Base-by-base conservation (phyloP, 2,329 filamentous ascomycete species). In the Didymella sp. region DNA sequence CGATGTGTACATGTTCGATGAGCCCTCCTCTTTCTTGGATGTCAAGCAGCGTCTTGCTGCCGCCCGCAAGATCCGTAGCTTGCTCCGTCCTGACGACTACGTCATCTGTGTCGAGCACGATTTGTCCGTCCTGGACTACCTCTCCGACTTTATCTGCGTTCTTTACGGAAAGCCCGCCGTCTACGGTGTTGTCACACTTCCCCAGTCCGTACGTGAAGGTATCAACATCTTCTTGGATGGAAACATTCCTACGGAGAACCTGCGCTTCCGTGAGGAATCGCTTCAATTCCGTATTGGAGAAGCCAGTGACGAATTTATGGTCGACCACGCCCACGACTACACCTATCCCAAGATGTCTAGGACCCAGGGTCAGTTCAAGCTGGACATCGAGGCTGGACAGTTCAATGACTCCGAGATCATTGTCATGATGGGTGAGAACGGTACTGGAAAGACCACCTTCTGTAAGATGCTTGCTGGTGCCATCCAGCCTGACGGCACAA, bases 341-440 rank as follows among this genome's bases (percentile, higher is more conserved):
- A 81, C 79, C 58, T 99, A 98, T 77, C 94, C 95, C 31, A 81
- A 81, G 50, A 96, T 99, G 92, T 84, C 91, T 77, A 98, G 98
- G 85, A 95, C 90, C 0, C 84, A 98, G 33, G 95, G 93, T 59
- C 85, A 84, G 76, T 99, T 99, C 85, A 87, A 90, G 70, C 86
- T 99, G 47, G 85, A 79, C 56, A 88, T 99, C 64, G 90, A 98
- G 43, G 56, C 85, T 22, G 95, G 96, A 68, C 84, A 89, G 59
- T 99, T 99, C 76, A 98, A 95, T 19, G 94, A 99, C 77, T 99
- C 95, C 0, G 95, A 99, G 76, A 99, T 99, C 68, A 87, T 99
- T 56, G 95, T 99, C 78, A 96, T 99, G 92, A 98, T 99, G 95
- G 95, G 95, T 68, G 94, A 98, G 82, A 99, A 99, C 80, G 95